Evolutionary conservation across 2,329 filamentous ascomycete species (phyloP), one percentile per base, ranked within the genome.

Genomic region (Aspergillus ibericus): DNA sequence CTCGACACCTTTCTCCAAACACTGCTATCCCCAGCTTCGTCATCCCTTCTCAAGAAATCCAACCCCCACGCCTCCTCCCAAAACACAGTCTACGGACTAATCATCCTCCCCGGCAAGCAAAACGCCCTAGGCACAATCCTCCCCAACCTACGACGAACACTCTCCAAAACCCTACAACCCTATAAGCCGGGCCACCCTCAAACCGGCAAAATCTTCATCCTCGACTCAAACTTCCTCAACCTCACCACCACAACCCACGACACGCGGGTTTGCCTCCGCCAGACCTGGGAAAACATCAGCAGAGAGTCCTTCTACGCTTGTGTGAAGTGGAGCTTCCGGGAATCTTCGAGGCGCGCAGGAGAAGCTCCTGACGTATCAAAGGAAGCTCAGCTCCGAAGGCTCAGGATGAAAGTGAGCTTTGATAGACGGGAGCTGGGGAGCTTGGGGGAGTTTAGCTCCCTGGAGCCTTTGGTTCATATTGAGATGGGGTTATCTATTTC

Each of bases 191-290:
- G 38, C 13, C 13, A 12, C 1, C 49, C 59, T 2, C 29, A 35
- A 12, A 56, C 40, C 2, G 75, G 72, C 15, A 70, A 66, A 25
- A 66, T 78, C 4, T 68, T 77, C 42, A 67, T 78, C 46, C 66
- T 78, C 10, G 63, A 71, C 40, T 63, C 65, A 15, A 63, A 54
- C 7, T 59, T 75, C 16, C 49, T 72, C 12, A 32, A 52, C 18
- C 59, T 64, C 18, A 40, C 53, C 8, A 47, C 59, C 10, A 54
- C 29, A 10, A 32, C 63, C 15, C 60, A 62, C 1, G 62, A 69
- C 55, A n/a, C 47, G 7, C 59, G 56, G 4, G 69, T 70, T 13
- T 69, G 67, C 38, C 55, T 71, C 5, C 63, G 59, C 2, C 58
- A 63, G 2, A 68, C 67, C 1, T 77, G 75, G 72, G 58, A 64